Evolutionary conservation across 1,284 basidiomycete species (phyloP).

Genomic region (Chondrostereum purpureum): DNA sequence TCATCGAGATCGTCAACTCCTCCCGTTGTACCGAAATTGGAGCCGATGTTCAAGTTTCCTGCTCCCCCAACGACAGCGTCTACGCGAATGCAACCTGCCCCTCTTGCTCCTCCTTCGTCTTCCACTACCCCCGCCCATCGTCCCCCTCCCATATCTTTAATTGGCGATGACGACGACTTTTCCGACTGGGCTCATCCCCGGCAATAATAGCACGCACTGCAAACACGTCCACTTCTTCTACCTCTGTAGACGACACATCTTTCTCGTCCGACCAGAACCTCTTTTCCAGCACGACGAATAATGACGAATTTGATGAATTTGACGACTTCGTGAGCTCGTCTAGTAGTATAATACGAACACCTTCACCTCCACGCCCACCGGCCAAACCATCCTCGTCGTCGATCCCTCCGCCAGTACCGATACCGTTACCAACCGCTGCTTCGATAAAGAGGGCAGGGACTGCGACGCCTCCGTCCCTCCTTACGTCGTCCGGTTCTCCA

Average conservation of each 20-base stretch:
- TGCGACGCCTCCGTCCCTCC: slow-evolving; percentile 3
- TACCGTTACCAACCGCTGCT: slow-evolving; percentile 2
- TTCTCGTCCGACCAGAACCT: slow-evolving; percentile 18
- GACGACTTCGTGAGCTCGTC: slow-evolving; percentile 37
- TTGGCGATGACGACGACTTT: slow-evolving; percentile 30
- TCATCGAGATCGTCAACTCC: slow-evolving; percentile 9
- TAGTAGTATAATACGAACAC: slow-evolving; percentile 24
- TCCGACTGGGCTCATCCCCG: slow-evolving; percentile 30
- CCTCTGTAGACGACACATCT: slow-evolving; percentile 16
- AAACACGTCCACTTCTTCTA: slow-evolving; percentile 10
- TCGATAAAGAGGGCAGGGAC: neutral
- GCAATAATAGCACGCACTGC: too few species aligned
- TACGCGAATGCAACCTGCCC: slow-evolving; percentile 11
- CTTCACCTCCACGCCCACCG: slow-evolving; percentile 38
- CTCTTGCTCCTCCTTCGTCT: neutral
- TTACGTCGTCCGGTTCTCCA: slow-evolving; percentile 6
- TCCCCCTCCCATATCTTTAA: slow-evolving; percentile 12
- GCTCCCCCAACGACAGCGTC: slow-evolving; percentile 21
- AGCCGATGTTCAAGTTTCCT: slow-evolving; percentile 14
- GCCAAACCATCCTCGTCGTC: slow-evolving; percentile 23
- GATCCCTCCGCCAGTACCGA: slow-evolving; percentile 4
- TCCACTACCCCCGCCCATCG: slow-evolving; percentile 8
- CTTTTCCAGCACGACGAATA: slow-evolving; percentile 12
- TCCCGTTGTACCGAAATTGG: slow-evolving; percentile 2
- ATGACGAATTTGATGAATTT: slow-evolving; percentile 33